phyloP scores from a whole-genome alignment of 345 rosid species.

The Arabis hirsuta region DNA sequence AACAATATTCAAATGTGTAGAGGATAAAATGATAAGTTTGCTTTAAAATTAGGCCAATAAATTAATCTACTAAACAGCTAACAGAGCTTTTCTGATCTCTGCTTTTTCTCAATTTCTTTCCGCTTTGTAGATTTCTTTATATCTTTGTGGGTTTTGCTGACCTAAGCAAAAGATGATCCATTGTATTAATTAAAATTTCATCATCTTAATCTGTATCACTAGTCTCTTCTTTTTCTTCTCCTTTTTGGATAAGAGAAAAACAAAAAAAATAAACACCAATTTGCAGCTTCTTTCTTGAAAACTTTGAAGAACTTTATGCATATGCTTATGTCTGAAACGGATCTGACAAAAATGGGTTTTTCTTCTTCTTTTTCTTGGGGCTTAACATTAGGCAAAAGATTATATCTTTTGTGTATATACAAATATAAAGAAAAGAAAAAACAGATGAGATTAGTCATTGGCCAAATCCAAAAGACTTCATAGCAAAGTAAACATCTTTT shows the following conservation, averaged over 20 bases:
- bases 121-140: slow-evolving; percentile 32
- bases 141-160: slow-evolving; percentile 47
- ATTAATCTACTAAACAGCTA: slow-evolving; percentile 35
- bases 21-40: slow-evolving; percentile 28
- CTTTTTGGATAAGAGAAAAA: slow-evolving; percentile 40
- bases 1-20: slow-evolving; percentile 37
- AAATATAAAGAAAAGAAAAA: slow-evolving; percentile 14
- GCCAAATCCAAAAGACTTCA: slow-evolving; percentile 53
- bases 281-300: slow-evolving; percentile 43
- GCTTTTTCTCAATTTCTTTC: slow-evolving; percentile 42
- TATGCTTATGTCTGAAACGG: slow-evolving; percentile 45
- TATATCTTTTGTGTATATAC: slow-evolving; percentile 28
- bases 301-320: slow-evolving; percentile 42
- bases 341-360: slow-evolving; percentile 42
- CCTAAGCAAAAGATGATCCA: slow-evolving; percentile 40
- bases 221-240: slow-evolving; percentile 34
- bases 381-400: slow-evolving; percentile 25
- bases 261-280: slow-evolving; percentile 12
- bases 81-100: slow-evolving; percentile 36
- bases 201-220: slow-evolving; percentile 32
- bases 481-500: slow-evolving; percentile 61
- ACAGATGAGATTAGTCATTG: slow-evolving; percentile 32
- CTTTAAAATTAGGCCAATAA: slow-evolving; percentile 32
- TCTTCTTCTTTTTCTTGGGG: background rate
- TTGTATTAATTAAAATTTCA: slow-evolving; percentile 15